Evolutionary conservation across 169 alveolate genomes (phyloP).

Genomic region (Babesia divergens): DNA sequence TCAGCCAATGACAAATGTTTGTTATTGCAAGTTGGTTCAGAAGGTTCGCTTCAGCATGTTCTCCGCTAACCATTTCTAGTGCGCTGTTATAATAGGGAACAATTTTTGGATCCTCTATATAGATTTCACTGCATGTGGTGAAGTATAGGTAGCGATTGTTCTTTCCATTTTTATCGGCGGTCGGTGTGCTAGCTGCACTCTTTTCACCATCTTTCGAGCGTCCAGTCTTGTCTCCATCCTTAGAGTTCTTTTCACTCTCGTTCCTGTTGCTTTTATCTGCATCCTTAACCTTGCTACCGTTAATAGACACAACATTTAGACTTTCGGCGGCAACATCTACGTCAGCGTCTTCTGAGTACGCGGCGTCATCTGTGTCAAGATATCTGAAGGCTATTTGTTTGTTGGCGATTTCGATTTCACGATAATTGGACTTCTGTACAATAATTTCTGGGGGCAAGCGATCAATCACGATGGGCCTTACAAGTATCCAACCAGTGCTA

Average conservation of each 20-base stretch:
- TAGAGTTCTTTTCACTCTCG: conserved; percentile 12
- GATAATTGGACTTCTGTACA: conserved; percentile 59
- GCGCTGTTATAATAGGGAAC: conserved; percentile 60
- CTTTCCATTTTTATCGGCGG: conserved; percentile 31
- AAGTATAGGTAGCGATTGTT: conserved; percentile 51
- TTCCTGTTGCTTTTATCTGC: conserved; percentile 10
- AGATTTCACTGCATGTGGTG: conserved; percentile 65
- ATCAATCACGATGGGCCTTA: conserved; percentile 63
- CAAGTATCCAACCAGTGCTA: conserved; percentile 64
- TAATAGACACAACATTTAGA: background rate
- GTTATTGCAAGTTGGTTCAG: conserved; percentile 81
- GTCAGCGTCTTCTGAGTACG: background rate
- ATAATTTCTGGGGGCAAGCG: conserved; percentile 65
- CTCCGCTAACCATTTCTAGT: conserved; percentile 75
- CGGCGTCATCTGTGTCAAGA: conserved; percentile 29
- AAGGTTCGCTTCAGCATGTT: conserved; percentile 75
- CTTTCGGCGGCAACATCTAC: background rate
- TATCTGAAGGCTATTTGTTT: conserved; percentile 64
- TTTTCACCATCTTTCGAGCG: conserved; percentile 51
- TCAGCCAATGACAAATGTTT: conserved; percentile 81
- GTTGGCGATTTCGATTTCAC: conserved; percentile 64
- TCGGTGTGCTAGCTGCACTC: conserved; percentile 26
- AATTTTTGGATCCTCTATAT: conserved; percentile 54
- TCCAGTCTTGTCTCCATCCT: conserved; percentile 56
- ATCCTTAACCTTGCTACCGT: background rate